Evolutionary conservation across 768 basidiomycete species (phyloP).

Genomic region (Kwoniella heveanensis): DNA sequence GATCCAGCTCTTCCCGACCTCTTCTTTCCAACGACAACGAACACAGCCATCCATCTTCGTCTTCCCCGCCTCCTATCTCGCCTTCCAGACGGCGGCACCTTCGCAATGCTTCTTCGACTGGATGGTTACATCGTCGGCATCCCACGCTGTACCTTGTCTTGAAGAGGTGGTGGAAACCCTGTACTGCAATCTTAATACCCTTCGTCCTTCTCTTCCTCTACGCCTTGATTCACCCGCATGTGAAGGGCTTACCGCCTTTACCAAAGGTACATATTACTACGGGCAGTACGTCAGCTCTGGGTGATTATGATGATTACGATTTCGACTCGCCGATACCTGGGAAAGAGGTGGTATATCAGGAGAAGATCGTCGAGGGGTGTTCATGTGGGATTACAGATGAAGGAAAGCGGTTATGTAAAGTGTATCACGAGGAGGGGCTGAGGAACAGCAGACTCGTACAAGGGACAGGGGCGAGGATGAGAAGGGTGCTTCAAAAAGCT

Average conservation of each 20-base stretch:
- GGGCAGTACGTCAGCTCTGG: conserved; percentile 1
- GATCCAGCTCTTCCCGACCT: conserved; percentile 4
- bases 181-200: conserved; percentile 27
- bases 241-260: conserved; percentile 42
- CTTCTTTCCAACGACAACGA: conserved; percentile 3
- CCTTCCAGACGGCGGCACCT: not conserved
- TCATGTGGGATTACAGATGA: conserved; percentile 35
- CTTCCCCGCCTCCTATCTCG: not conserved
- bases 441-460: conserved; percentile 30
- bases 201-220: conserved; percentile 41
- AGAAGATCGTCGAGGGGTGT: conserved; percentile 27
- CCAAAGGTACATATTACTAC: conserved; percentile 29
- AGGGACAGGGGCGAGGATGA: conserved; percentile 47
- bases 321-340: not conserved
- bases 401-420: conserved; percentile 40
- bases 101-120: not conserved
- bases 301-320: not conserved
- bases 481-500: conserved; percentile 41
- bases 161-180: conserved; percentile 37
- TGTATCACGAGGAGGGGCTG: conserved; percentile 47
- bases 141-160: conserved; percentile 4
- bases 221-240: conserved; percentile 39
- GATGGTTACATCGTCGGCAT: conserved; percentile 4
- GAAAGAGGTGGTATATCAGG: conserved; percentile 11
- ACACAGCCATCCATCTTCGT: not conserved